Percentiles rank a stretch among this genome's conserved stretches.
phyloP scores from a whole-genome alignment of 805 yeast species.

The Suhomyces prunicola region DNA sequence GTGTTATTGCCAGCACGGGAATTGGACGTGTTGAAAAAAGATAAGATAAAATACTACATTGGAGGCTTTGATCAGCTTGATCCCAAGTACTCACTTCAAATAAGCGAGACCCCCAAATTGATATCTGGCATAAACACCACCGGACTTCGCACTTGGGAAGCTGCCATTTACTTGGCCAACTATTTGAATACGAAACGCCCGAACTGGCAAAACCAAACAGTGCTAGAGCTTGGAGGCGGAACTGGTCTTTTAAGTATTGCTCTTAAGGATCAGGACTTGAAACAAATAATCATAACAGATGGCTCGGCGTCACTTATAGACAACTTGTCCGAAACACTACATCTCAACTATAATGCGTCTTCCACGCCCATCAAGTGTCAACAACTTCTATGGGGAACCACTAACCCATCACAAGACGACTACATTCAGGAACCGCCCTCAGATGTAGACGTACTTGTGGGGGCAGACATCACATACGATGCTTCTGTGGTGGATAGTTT shows the following conservation, averaged over 20 bases:
- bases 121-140: slow-evolving; percentile 80
- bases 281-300: slow-evolving; percentile 53
- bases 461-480: slow-evolving; percentile 91
- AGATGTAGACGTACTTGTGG: slow-evolving; percentile 53
- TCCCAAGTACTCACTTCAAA: slow-evolving; percentile 30
- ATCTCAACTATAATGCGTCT: slow-evolving; percentile 33
- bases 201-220: slow-evolving; percentile 20
- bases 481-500: slow-evolving; percentile 53
- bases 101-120: slow-evolving; percentile 60
- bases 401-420: slow-evolving; percentile 33
- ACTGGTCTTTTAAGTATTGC: slow-evolving; percentile 75
- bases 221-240: slow-evolving; percentile 84
- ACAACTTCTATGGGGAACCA: slow-evolving; percentile 57
- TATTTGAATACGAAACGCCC: slow-evolving; percentile 32
- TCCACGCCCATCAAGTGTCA: slow-evolving; percentile 17
- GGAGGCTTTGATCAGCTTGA: slow-evolving; percentile 21
- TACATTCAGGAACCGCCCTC: slow-evolving; percentile 29
- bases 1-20: slow-evolving; percentile 30
- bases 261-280: slow-evolving; percentile 21
- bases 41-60: slow-evolving; percentile 35
- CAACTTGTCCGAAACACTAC: slow-evolving; percentile 42
- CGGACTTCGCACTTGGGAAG: slow-evolving; percentile 93
- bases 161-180: slow-evolving; percentile 64
- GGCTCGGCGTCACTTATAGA: slow-evolving; percentile 60
- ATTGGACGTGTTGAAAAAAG: slow-evolving; percentile 36